Evolutionary conservation across 1,284 basidiomycete species (phyloP).

Genomic region (Polyporus tsugae): DNA sequence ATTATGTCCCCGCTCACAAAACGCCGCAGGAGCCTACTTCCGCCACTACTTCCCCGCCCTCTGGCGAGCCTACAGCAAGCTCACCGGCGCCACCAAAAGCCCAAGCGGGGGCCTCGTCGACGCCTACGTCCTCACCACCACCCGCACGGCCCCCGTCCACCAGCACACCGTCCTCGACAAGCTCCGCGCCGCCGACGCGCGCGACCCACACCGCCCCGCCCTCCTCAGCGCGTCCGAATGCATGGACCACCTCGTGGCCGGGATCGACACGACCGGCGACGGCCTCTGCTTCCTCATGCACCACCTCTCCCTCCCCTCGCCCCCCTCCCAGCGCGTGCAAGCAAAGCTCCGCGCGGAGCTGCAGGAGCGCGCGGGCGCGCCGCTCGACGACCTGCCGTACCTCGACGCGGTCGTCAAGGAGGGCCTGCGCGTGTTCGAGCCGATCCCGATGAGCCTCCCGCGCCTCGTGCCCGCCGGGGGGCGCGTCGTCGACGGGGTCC

Average conservation of each 20-base stretch:
- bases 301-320: constrained; percentile 34
- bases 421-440: constrained; percentile 86
- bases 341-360: constrained; percentile 35
- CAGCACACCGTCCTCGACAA: constrained; percentile 32
- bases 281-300: constrained; percentile 39
- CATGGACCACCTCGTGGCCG: constrained; percentile 34
- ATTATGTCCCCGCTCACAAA: too few relatives aligned
- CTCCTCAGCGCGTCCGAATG: constrained; percentile 4
- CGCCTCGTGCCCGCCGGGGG: constrained; percentile 88
- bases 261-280: constrained; percentile 40
- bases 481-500: constrained; percentile 87
- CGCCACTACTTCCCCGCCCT: constrained; percentile 31
- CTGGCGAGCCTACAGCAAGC: constrained; percentile 13
- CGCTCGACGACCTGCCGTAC: constrained; percentile 89
- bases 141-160: constrained; percentile 21
- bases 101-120: constrained; percentile 10
- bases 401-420: constrained; percentile 92
- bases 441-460: constrained; percentile 90
- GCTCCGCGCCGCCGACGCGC: constrained; percentile 24
- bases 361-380: constrained; percentile 14
- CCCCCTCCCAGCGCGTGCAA: constrained; percentile 30
- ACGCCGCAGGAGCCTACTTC: constrained; percentile 20
- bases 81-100: constrained; percentile 4
- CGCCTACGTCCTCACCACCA: constrained; percentile 24
- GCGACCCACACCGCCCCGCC: not conserved